A percentile compares a stretch with the other conserved stretches of the same genome.
Conservation (phyloP, 73 alveolate genomes). For the Blepharisma stoltei region DNA sequence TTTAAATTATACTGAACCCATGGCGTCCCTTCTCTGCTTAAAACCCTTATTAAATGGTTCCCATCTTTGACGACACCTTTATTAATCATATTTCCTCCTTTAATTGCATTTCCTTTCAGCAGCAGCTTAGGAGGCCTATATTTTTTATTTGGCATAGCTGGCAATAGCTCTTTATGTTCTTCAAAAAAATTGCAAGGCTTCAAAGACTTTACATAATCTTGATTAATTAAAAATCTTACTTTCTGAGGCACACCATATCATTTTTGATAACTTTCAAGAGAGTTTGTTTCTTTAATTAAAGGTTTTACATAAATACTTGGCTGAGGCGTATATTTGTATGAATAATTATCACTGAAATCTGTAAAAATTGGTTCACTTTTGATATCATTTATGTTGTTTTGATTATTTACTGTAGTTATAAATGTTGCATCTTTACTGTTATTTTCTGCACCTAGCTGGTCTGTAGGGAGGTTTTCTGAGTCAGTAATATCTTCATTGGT, state of each 20-base stretch:
- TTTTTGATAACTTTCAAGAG: neutral
- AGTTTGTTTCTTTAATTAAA: too few species aligned
- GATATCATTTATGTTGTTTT: too few species aligned
- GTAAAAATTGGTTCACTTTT: too few species aligned
- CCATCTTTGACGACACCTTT: conserved; percentile 3
- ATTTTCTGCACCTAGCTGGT: too few species aligned
- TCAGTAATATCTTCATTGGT: too few species aligned
- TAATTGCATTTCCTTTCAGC: neutral
- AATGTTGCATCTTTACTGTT: too few species aligned
- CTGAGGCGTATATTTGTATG: too few species aligned
- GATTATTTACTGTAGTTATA: too few species aligned
- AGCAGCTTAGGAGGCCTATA: neutral
- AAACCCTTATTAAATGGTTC: neutral
- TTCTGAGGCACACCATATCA: conserved; percentile 11
- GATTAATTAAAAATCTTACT: conserved; percentile 22
- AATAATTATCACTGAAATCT: too few species aligned
- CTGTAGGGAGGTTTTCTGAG: too few species aligned
- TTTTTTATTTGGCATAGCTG: conserved; percentile 12
- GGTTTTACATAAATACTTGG: too few species aligned
- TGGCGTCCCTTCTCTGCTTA: conserved; percentile 23
- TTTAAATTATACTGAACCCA: conserved; percentile 23
- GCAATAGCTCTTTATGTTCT: conserved; percentile 22
- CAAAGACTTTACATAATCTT: neutral
- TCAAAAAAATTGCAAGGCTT: conserved; percentile 34
- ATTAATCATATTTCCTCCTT: neutral